Evolutionary conservation across 2,329 filamentous ascomycete genomes (phyloP).

Genomic region (Penicillium sp.): DNA sequence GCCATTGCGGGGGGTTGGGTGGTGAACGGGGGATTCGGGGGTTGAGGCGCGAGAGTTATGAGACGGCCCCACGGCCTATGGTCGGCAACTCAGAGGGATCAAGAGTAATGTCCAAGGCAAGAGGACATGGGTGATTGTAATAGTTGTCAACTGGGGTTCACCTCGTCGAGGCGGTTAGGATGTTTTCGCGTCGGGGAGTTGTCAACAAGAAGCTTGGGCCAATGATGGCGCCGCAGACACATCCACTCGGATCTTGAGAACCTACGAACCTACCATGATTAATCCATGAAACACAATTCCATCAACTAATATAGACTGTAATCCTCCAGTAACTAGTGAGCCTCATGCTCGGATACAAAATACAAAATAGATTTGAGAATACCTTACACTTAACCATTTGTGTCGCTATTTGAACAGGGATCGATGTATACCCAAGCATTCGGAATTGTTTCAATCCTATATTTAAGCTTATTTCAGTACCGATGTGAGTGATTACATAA

Average conservation of each 20-base stretch:
- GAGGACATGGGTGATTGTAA: conserved; percentile 11
- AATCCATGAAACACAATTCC: not conserved
- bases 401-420: not conserved
- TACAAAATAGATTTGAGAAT: not conserved
- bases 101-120: conserved; percentile 5
- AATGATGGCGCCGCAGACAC: conserved; percentile 19
- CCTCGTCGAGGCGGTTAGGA: conserved; percentile 10
- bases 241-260: not conserved
- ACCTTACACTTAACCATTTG: not conserved
- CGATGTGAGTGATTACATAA: not conserved
- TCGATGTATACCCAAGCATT: not conserved
- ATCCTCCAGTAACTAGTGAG: not conserved
- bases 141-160: conserved; percentile 14
- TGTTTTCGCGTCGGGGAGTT: conserved; percentile 28
- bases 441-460: not conserved
- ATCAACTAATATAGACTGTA: not conserved
- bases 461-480: not conserved
- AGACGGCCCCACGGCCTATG: conserved; percentile 34
- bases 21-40: conserved; percentile 17
- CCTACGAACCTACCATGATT: not conserved
- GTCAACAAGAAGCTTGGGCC: conserved; percentile 44
- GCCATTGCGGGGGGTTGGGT: conserved; percentile 51
- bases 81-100: conserved; percentile 16
- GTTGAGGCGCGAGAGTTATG: conserved; percentile 22
- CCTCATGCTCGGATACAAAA: not conserved